These are phyloP conservation scores for Emmonsiellopsis sp. DNA, from an alignment of 2,329 filamentous ascomycete genomes.

Conservation along the genomic window DNA sequence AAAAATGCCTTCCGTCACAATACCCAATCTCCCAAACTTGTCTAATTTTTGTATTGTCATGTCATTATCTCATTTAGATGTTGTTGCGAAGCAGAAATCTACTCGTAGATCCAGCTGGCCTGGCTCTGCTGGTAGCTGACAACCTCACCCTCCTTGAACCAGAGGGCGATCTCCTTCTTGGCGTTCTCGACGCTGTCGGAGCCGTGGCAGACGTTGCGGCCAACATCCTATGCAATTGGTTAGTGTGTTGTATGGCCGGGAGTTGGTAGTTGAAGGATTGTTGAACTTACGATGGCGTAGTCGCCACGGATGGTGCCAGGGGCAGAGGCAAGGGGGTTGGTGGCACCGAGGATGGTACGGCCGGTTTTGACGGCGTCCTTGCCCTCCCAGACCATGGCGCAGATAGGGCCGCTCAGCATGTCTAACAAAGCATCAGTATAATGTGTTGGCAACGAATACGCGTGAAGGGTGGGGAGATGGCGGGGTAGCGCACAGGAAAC, in stretches of 20 bases:
- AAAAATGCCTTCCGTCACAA: constrained; percentile 1
- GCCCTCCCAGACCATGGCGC: constrained; percentile 99
- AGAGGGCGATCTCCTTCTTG: constrained; percentile 98
- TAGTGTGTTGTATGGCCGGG: constrained; percentile 7
- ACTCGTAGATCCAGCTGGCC: constrained; percentile 97
- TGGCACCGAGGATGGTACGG: constrained; percentile 90
- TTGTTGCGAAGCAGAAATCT: constrained; percentile 31
- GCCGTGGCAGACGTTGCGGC: constrained; percentile 99
- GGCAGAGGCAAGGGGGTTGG: constrained; percentile 89
- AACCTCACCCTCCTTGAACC: constrained; percentile 88
- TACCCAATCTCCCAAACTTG: not conserved
- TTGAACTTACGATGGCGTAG: constrained; percentile 57
- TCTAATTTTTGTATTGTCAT: constrained; percentile 3
- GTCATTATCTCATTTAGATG: constrained; percentile 2
- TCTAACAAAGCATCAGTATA: constrained; percentile 44
- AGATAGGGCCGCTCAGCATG: constrained; percentile 95
- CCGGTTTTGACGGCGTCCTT: constrained; percentile 98
- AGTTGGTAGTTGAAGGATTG: not conserved
- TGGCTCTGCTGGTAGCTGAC: constrained; percentile 74
- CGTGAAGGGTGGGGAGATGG: not conserved
- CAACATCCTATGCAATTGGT: constrained; percentile 52
- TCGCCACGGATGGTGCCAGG: constrained; percentile 98
- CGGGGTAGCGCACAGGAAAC: constrained; percentile 62
- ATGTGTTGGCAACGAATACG: constrained; percentile 1
- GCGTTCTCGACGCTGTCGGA: constrained; percentile 98